These are phyloP conservation scores for Symbiodinium pilosum DNA, from an alignment of 73 alveolate genomes.

Conservation along the genomic window DNA sequence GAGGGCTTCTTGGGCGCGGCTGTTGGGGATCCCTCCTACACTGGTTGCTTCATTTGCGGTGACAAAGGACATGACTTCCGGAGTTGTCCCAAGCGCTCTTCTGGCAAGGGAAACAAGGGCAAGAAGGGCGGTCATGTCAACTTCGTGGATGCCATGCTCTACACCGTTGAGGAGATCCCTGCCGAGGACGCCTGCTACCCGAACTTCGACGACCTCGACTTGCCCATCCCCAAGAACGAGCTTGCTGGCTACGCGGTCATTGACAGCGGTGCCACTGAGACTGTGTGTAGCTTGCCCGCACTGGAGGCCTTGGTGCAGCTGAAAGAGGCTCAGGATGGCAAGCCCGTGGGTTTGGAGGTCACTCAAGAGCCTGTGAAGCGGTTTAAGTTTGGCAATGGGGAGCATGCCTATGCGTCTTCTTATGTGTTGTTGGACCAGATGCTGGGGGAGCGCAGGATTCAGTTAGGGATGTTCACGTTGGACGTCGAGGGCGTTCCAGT, in stretches of 20 bases:
- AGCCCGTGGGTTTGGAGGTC: neutral
- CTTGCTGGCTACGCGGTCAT: neutral
- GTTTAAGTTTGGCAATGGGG: neutral
- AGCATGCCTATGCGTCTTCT: neutral
- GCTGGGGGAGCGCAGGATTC: neutral
- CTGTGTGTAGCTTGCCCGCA: neutral
- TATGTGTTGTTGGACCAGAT: neutral
- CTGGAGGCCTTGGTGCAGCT: neutral
- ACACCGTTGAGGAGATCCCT: no score
- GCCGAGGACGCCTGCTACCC: no score
- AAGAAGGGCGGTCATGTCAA: neutral
- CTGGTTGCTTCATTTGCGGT: slow-evolving; percentile 44
- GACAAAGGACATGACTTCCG: neutral
- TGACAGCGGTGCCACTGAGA: neutral
- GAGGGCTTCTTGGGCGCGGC: neutral
- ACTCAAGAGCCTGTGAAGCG: neutral
- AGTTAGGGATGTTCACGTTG: neutral
- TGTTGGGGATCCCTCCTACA: neutral
- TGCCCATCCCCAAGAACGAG: no score
- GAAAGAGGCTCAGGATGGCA: neutral
- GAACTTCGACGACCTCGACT: no score
- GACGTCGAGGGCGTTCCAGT: neutral
- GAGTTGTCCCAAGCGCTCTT: neutral
- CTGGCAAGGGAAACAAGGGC: neutral
- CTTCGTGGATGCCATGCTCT: neutral